Conservation (phyloP, 2,329 filamentous ascomycete species). For the Clarireedia paspali region DNA sequence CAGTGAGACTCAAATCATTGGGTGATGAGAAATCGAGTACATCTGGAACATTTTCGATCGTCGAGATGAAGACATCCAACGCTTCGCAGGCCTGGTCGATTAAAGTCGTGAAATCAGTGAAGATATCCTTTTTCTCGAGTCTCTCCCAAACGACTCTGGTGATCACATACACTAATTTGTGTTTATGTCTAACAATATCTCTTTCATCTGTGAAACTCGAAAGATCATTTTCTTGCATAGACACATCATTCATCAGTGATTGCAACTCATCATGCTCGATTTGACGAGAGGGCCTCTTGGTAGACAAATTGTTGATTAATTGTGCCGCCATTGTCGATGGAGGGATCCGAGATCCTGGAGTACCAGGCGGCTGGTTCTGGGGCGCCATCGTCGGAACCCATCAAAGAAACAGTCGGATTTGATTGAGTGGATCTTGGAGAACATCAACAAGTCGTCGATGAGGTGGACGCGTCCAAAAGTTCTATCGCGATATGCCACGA, state of each 20-base stretch:
- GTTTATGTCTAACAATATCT: constrained; percentile 68
- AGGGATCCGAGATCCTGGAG: constrained; percentile 31
- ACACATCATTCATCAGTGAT: constrained; percentile 53
- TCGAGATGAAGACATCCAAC: constrained; percentile 67
- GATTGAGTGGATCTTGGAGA: neutral
- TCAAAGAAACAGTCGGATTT: constrained; percentile 1
- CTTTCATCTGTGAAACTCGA: constrained; percentile 41
- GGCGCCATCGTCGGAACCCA: constrained; percentile 22
- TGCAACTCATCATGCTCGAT: constrained; percentile 69
- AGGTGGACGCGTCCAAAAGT: neutral
- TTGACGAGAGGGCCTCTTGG: constrained; percentile 52
- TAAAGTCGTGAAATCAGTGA: constrained; percentile 47
- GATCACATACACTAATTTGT: constrained; percentile 79
- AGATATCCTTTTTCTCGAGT: constrained; percentile 60
- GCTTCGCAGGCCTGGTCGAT: constrained; percentile 60
- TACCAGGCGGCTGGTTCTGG: constrained; percentile 11
- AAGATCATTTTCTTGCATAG: constrained; percentile 52
- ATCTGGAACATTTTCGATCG: constrained; percentile 65
- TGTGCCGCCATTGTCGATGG: constrained; percentile 84
- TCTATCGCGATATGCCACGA: neutral
- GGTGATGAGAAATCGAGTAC: constrained; percentile 48
- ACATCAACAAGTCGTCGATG: neutral
- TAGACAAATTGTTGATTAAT: constrained; percentile 72
- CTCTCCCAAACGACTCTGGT: constrained; percentile 69
- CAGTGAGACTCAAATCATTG: constrained; percentile 3